Evolutionary conservation across 192 early-diverging fungal species (phyloP), one percentile per base, ranked within the genome.

Genomic region (Thoreauomyces humboldtii): DNA sequence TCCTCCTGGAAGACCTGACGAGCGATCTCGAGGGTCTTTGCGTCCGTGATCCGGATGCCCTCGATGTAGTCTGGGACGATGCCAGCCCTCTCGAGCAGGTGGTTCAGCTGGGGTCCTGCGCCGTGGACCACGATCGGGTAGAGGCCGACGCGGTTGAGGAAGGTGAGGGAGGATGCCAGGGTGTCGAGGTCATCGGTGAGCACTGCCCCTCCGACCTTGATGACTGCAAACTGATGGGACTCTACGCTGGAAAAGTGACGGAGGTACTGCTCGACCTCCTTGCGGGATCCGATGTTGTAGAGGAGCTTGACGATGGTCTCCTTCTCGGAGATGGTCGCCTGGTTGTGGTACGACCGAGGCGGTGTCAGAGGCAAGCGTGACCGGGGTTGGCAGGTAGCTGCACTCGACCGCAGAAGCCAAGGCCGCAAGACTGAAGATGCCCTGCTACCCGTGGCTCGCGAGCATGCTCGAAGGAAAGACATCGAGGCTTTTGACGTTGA

Each of bases 71-170:
- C 86, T n/a, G 97, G 90, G 73, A 92, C 89, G n/a, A 99, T 86
- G n/a, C 87, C 87, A 4, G 94, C 94, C 38, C 89, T 84, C 59
- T 96, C 92, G 31, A 99, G 79, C 9, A 94, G 67, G 54, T 81
- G 74, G 81, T 99, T 99, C 51, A 99, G 73, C 75, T 99, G 95
- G 37, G 97, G 97, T 4, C 97, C 97, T 1, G 92, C 97, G 12
- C 97, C 97, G 70, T 99, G 97, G 21, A 99, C 85, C 2, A 99
- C 94, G 56, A 99, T 99, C 21, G 97, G 97, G 70, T 95, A 99
- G 14, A 99, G 82, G 4, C 97, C 97, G 2, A 99, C 95, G 46
- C 93, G 89, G 79, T 96, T 91, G 53, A 99, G 82, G 75, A 99
- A 99, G 14, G 94, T 96, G 65, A 98, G 85, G 19, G 97, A 89